Conservation (phyloP, 2,329 filamentous ascomycete genomes). For the Colletotrichum sp. region DNA sequence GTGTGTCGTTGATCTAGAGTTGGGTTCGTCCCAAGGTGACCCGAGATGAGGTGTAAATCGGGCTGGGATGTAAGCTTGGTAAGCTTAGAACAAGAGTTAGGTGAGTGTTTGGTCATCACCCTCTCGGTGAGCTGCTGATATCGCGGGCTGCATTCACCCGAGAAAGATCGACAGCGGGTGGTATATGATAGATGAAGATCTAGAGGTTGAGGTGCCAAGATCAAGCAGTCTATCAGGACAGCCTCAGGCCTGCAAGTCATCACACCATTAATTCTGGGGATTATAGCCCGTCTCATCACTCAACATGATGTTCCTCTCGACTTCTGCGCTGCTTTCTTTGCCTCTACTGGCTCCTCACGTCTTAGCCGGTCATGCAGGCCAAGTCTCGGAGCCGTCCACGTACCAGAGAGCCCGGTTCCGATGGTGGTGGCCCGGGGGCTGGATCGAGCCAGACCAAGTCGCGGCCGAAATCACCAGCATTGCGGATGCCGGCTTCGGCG, state of each 20-base stretch:
- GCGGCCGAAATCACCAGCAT: neutral
- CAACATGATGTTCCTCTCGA: neutral
- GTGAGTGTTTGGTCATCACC: neutral
- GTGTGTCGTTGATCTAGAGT: neutral
- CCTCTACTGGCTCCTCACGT: neutral
- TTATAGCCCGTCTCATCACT: neutral
- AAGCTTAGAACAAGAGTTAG: neutral
- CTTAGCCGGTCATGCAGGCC: neutral
- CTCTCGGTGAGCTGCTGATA: rapidly evolving
- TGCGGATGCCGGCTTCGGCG: neutral
- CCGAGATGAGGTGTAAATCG: neutral
- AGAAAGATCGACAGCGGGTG: rapidly evolving
- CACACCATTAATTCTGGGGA: neutral
- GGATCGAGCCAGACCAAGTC: neutral
- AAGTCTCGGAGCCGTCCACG: neutral
- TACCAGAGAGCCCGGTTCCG: neutral
- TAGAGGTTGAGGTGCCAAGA: neutral
- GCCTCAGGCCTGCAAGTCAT: neutral
- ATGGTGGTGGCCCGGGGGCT: neutral
- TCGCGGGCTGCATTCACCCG: neutral
- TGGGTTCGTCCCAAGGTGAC: neutral
- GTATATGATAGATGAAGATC: neutral
- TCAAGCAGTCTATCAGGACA: neutral
- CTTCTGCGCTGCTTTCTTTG: too few relatives aligned
- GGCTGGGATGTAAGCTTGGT: neutral